Percentiles rank a stretch among this genome's conserved stretches.
Evolutionary conservation across 768 basidiomycete genomes (phyloP).

Genomic region (Suillus weaverae): DNA sequence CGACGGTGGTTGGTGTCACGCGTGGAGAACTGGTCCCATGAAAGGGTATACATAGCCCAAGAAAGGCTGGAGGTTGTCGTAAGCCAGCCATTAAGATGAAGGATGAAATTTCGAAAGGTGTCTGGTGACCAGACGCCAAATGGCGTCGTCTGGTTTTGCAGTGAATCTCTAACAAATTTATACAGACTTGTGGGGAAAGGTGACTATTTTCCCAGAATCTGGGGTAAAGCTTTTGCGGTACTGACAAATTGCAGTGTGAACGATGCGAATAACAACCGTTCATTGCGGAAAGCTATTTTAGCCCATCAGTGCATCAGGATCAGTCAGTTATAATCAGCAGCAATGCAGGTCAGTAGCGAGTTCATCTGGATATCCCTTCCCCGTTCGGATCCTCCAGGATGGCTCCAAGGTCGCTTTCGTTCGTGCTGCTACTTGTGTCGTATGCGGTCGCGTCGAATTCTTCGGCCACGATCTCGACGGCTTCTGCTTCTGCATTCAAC

Average conservation of each 20-base stretch:
- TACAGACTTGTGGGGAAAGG: neutral
- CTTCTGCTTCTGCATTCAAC: conserved; percentile 1
- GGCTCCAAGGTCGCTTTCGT: conserved; percentile 15
- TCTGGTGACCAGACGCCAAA: neutral
- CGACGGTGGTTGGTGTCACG: neutral
- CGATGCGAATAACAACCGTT: neutral
- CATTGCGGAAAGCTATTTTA: conserved; percentile 4
- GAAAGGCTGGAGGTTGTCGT: neutral
- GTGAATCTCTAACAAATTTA: neutral
- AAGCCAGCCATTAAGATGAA: conserved; percentile 1
- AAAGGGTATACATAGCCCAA: neutral
- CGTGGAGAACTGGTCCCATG: neutral
- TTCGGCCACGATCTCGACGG: conserved; percentile 3
- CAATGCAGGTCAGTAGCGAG: neutral
- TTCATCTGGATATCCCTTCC: conserved; percentile 3
- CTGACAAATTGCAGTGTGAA: neutral
- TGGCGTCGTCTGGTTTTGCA: neutral
- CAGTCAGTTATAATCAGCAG: conserved; percentile 6
- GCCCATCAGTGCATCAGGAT: neutral
- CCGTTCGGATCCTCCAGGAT: conserved; percentile 13
- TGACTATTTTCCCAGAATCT: neutral
- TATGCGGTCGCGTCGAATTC: neutral
- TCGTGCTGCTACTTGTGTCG: conserved; percentile 16
- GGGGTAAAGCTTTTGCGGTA: neutral
- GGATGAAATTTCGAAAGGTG: neutral